Evolutionary conservation across 2,329 filamentous ascomycete genomes (phyloP).

Genomic region (Penicillium sp.): DNA sequence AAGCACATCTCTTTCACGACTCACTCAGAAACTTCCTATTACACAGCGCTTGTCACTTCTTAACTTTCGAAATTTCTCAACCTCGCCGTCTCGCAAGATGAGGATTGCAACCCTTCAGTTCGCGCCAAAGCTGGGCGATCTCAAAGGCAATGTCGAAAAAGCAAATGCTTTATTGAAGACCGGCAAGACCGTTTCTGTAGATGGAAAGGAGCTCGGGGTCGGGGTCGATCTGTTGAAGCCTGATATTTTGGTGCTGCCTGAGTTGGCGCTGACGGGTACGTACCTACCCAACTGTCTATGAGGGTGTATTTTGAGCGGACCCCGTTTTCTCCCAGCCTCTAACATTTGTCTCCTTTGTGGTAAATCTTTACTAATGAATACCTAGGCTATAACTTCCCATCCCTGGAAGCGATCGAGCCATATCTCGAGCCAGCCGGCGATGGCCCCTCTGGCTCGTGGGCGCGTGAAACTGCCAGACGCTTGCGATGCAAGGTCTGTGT

Average conservation of each 20-base stretch:
- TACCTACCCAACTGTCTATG: background rate
- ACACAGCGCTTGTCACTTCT: background rate
- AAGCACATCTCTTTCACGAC: background rate
- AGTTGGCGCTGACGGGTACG: constrained; percentile 60
- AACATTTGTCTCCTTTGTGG: background rate
- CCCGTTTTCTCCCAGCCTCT: background rate
- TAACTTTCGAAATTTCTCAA: constrained; percentile 9
- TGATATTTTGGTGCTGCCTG: constrained; percentile 60
- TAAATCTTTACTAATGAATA: background rate
- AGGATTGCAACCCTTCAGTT: constrained; percentile 50
- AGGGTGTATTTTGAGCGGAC: background rate
- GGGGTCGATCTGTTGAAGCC: constrained; percentile 34
- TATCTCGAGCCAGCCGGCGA: constrained; percentile 57
- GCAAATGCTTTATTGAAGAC: constrained; percentile 44
- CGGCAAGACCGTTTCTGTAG: constrained; percentile 22
- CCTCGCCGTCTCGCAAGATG: constrained; percentile 32
- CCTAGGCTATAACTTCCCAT: constrained; percentile 62
- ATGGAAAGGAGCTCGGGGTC: constrained; percentile 10
- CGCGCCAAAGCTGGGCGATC: constrained; percentile 42
- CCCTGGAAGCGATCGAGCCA: constrained; percentile 54
- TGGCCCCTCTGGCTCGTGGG: constrained; percentile 58
- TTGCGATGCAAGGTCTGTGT: constrained; percentile 60
- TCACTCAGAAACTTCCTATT: background rate
- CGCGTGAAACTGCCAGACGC: constrained; percentile 52
- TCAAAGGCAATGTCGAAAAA: constrained; percentile 45